Evolutionary conservation across 345 rosid species (phyloP), one percentile per base, ranked within the genome.

Genomic region (Aurinia saxatilis): DNA sequence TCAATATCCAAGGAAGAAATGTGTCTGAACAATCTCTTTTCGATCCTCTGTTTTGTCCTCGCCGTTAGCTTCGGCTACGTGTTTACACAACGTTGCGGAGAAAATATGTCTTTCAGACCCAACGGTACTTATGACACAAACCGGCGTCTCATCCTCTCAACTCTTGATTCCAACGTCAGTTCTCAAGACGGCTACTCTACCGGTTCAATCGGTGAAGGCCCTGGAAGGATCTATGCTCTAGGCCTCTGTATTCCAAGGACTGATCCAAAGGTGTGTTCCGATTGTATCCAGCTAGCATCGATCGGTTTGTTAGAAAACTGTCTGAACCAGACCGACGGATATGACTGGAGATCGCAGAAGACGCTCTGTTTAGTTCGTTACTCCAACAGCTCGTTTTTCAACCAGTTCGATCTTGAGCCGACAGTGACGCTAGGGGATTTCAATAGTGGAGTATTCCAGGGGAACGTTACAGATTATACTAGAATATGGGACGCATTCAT

Each of bases 361-460:
- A 58, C 66, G 1, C 48, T 66, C 25, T 81, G 87, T 52, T 60
- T 71, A 23, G 46, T 78, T 5, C 77, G 80, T n/a, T 82, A 80
- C 66, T 27, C 85, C 5, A 73, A 80, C 41, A 47, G 62, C 17
- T 35, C 60, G 8, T 50, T 81, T 41, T 61, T 52, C 10, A 45
- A 70, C 11, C 5, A 6, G 4, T 2, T 9, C 10, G 66, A 66
- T 8, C 2, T 0, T 13, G 3, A 45, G 39, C 71, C 68, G 10
- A 51, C 25, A 4, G 25, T 21, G 25, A 21, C 53, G 9, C 18
- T 7, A 27, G 37, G 37, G 16, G 13, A 5, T 0, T 63, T 0
- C 31, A 27, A 25, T 35, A 23, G 3, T 35, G 4, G 3, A 15
- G 37, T 1, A 21, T 53, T 37, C n/a, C 7, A 29, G 10, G 66